A percentile compares a stretch with the other conserved stretches of the same genome.
These are phyloP conservation scores for Rubia tinctorum DNA, from an alignment of 305 asterid species.

Conservation along the genomic window DNA sequence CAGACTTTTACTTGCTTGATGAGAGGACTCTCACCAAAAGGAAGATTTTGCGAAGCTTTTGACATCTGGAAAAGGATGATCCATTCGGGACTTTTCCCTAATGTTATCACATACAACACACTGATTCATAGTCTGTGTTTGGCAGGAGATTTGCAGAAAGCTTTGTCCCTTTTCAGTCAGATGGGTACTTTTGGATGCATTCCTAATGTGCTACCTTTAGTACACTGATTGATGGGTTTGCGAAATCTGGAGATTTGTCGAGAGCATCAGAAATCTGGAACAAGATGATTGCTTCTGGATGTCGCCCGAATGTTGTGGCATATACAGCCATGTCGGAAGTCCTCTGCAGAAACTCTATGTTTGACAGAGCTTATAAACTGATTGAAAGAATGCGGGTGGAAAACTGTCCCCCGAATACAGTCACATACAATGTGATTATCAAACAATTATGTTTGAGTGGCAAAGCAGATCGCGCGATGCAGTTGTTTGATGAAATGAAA, in stretches of 20 bases:
- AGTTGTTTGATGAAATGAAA: constrained; percentile 66
- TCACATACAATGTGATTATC: constrained; percentile 64
- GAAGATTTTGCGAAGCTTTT: constrained; percentile 55
- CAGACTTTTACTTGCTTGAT: constrained; percentile 73
- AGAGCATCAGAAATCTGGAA: constrained; percentile 87
- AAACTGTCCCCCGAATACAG: constrained; percentile 59
- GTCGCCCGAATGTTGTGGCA: constrained; percentile 67
- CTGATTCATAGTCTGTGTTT: constrained; percentile 63
- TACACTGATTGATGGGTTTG: constrained; percentile 65
- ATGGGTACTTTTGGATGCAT: constrained; percentile 52
- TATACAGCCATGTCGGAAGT: constrained; percentile 81
- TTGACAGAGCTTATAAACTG: constrained; percentile 60
- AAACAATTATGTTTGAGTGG: constrained; percentile 60
- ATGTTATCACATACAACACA: constrained; percentile 68
- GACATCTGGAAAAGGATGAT: constrained; percentile 53
- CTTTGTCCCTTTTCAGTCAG: constrained; percentile 38
- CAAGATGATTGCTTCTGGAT: constrained; percentile 55
- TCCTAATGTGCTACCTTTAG: constrained; percentile 58
- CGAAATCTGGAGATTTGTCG: constrained; percentile 52
- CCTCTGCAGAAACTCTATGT: constrained; percentile 61
- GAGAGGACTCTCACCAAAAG: constrained; percentile 53
- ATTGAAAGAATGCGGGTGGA: constrained; percentile 49
- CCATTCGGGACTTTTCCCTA: constrained; percentile 52
- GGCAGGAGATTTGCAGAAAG: constrained; percentile 49
- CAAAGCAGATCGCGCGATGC: constrained; percentile 63